Percentiles rank a stretch among this genome's conserved stretches.
Evolutionary conservation across 768 basidiomycete species (phyloP).

Genomic region (Sarcodon sp.): DNA sequence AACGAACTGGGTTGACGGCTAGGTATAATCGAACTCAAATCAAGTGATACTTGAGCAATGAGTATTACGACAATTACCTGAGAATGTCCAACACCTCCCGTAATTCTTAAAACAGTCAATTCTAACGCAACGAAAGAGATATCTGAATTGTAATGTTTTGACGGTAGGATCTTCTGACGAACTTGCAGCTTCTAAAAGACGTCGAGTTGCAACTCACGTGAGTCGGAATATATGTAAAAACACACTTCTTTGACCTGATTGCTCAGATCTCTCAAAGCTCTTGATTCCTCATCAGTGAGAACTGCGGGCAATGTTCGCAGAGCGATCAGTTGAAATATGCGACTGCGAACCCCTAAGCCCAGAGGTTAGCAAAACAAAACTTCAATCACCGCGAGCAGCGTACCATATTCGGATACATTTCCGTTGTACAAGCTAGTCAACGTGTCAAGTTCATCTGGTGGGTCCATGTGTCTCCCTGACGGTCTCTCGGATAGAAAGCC

Average conservation of each 20-base stretch:
- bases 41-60: no score
- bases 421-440: background rate
- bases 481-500: slow-evolving; percentile 1
- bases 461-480: background rate
- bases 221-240: background rate
- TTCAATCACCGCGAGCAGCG: background rate
- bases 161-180: no score
- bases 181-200: no score
- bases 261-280: background rate
- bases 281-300: slow-evolving; percentile 1
- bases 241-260: background rate
- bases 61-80: no score
- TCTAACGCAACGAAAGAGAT: no score
- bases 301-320: slow-evolving; percentile 5
- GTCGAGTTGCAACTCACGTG: no score
- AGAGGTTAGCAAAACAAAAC: background rate
- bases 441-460: background rate
- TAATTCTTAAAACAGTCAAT: no score
- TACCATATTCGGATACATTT: background rate
- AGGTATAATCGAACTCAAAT: no score
- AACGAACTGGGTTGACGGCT: no score
- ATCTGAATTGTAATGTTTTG: no score
- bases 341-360: slow-evolving; percentile 7
- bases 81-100: no score
- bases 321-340: slow-evolving; percentile 12